These are phyloP conservation scores for Casuarina glauca DNA, from an alignment of 306 rosid genomes.

Conservation along the genomic window DNA sequence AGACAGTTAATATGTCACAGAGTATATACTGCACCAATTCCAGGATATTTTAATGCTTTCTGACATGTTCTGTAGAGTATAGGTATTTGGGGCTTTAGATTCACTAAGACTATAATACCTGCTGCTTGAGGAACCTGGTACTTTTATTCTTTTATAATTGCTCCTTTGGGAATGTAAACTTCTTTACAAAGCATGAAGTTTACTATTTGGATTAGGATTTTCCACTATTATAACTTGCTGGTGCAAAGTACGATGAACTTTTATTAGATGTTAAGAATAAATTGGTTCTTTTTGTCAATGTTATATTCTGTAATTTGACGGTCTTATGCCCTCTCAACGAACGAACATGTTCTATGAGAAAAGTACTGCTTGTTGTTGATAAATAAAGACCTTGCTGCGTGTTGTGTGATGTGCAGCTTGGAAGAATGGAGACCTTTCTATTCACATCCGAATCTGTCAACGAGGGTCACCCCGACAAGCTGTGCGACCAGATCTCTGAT, in stretches of 20 bases:
- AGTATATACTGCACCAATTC: too few species aligned
- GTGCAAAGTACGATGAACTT: constrained; percentile 8
- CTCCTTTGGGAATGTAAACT: constrained; percentile 14
- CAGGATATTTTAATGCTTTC: too few species aligned
- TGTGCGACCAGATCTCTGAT: constrained; percentile 99
- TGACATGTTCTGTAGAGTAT: neutral
- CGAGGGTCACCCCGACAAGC: constrained; percentile 99
- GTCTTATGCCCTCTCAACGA: neutral
- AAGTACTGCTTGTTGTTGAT: constrained; percentile 6
- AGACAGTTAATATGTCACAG: too few species aligned
- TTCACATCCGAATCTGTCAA: constrained; percentile 96
- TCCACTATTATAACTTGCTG: neutral
- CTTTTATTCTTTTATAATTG: constrained; percentile 7
- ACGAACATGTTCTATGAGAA: constrained; percentile 5
- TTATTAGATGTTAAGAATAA: constrained; percentile 9
- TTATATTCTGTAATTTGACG: neutral
- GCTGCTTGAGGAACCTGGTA: constrained; percentile 30
- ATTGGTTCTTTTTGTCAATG: neutral
- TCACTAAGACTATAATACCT: constrained; percentile 23
- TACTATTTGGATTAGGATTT: neutral
- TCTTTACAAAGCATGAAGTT: neutral
- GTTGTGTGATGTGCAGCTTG: constrained; percentile 44
- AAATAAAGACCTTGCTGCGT: constrained; percentile 17
- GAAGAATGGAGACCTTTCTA: constrained; percentile 88
- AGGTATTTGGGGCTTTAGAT: constrained; percentile 16